phyloP scores from a whole-genome alignment of 768 basidiomycete genomes.

The Ramaria rubella region DNA sequence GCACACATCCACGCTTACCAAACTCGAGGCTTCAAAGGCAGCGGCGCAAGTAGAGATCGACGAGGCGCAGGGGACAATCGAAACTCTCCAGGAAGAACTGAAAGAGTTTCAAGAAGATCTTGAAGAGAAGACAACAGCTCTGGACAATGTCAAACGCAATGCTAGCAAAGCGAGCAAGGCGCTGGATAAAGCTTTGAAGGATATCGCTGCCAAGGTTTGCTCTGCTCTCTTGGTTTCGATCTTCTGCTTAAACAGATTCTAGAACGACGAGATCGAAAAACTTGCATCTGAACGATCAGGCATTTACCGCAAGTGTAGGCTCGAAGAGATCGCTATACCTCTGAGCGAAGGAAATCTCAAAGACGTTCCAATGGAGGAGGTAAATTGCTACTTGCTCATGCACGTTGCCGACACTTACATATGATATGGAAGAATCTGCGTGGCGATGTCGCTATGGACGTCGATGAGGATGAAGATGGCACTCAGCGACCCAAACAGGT shows the following conservation, averaged over 20 bases:
- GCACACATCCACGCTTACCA: slow-evolving; percentile 49
- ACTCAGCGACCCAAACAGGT: slow-evolving; percentile 67
- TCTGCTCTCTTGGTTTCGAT: slow-evolving; percentile 8
- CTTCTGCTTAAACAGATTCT: slow-evolving; percentile 2
- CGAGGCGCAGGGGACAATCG: slow-evolving; percentile 48
- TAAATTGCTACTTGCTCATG: slow-evolving; percentile 25
- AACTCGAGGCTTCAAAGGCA: slow-evolving; percentile 48
- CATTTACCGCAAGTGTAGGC: slow-evolving; percentile 84
- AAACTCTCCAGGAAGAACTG: slow-evolving; percentile 54
- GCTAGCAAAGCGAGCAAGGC: slow-evolving; percentile 63
- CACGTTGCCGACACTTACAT: slow-evolving; percentile 6
- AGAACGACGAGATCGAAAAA: slow-evolving; percentile 92
- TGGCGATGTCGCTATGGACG: slow-evolving; percentile 85
- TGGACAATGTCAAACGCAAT: slow-evolving; percentile 71
- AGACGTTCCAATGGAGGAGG: slow-evolving; percentile 94
- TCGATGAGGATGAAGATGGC: slow-evolving; percentile 82
- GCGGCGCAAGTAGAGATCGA: slow-evolving; percentile 54
- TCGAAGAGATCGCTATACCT: slow-evolving; percentile 88
- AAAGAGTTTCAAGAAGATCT: slow-evolving; percentile 52
- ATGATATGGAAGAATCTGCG: slow-evolving; percentile 52
- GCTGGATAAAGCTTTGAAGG: slow-evolving; percentile 84
- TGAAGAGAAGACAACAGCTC: slow-evolving; percentile 65
- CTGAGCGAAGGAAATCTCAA: slow-evolving; percentile 68
- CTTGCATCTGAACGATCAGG: slow-evolving; percentile 76
- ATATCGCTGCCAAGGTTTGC: slow-evolving; percentile 72